Evolutionary conservation across 169 alveolate genomes (phyloP).

Genomic region (Babesia caballi): DNA sequence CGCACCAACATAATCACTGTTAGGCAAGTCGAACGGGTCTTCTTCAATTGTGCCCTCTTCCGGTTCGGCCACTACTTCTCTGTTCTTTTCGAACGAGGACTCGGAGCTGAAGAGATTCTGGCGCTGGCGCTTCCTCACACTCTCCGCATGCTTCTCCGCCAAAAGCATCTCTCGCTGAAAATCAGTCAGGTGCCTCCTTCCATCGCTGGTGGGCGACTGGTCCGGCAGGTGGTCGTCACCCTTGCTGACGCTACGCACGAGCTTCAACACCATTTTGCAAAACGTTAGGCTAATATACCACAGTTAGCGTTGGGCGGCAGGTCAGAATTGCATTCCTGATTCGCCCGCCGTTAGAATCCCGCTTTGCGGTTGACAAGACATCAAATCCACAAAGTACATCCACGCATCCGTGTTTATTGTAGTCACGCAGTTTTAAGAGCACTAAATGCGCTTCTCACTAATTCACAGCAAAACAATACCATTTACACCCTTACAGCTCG

Average conservation of each 20-base stretch:
- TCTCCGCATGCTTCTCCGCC: conserved; percentile 77
- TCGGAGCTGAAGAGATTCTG: neutral
- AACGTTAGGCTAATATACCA: no score
- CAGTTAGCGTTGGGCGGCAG: no score
- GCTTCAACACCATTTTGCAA: conserved; percentile 3
- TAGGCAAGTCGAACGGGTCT: conserved; percentile 24
- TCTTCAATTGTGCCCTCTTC: conserved; percentile 4
- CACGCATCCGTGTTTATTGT: no score
- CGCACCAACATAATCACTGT: neutral
- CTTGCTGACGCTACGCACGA: neutral
- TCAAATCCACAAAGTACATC: no score
- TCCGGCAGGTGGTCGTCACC: conserved; percentile 1
- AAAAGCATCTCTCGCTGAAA: conserved; percentile 70
- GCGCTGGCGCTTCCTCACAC: conserved; percentile 44
- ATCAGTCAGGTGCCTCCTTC: conserved; percentile 54
- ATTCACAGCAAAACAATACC: no score
- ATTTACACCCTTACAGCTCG: no score
- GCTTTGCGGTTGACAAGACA: no score
- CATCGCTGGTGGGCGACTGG: neutral
- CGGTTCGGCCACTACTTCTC: neutral
- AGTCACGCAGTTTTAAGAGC: no score
- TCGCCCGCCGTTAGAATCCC: no score
- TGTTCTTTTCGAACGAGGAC: neutral
- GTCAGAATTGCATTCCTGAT: no score
- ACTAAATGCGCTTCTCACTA: no score